Evolutionary conservation across 75 land plant species (phyloP), one percentile per base, ranked within the genome.

Genomic region (Selaginella moellendorffii): DNA sequence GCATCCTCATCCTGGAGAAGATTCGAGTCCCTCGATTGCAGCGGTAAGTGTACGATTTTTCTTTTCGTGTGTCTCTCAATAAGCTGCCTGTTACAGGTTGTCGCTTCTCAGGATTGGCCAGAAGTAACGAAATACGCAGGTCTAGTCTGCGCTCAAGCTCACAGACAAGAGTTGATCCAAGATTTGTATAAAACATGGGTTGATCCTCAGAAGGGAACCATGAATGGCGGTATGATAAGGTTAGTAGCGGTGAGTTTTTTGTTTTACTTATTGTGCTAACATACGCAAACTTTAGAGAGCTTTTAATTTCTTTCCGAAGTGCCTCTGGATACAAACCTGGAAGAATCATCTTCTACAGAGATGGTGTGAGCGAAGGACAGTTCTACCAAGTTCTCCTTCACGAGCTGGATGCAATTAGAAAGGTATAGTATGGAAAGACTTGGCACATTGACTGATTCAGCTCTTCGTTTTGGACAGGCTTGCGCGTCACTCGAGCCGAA

Each of bases 351-450:
- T 56, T 56, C 59, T 56, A 56, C 59, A 56, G 59, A n/a, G 59
- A 56, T 56, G 59, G 59, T 56, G 59, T 56, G 59, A 56, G 59
- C 24, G 59, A 56, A n/a, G 59, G 59, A n/a, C 59, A 56, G n/a
- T 56, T 56, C 24, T 56, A 56, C 24, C 59, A 56, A 24, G 59
- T 56, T 19, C n/a, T 56, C 5, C 59, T 56, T 8, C 59, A 56
- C n/a, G 59, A 56, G n/a, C 24, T 56, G 24, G 59, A 56, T 25
- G 21, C 59, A 24, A 56, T 56, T 8, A 8, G 59, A 56, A 56
- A 56, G 59, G 59, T 56, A 56, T 56, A n/a, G 59, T 25, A 56
- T 36, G 14, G 5, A 36, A 5, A 56, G 8, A 56, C 2, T 8
- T 56, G 8, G 8, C n/a, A 19, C 24, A 8, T 56, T 19, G 2